Percentiles rank a stretch among this genome's conserved stretches.
These are phyloP conservation scores for Kluyveromyces nonfermentans DNA, from an alignment of 805 yeast species.

Conservation along the genomic window DNA sequence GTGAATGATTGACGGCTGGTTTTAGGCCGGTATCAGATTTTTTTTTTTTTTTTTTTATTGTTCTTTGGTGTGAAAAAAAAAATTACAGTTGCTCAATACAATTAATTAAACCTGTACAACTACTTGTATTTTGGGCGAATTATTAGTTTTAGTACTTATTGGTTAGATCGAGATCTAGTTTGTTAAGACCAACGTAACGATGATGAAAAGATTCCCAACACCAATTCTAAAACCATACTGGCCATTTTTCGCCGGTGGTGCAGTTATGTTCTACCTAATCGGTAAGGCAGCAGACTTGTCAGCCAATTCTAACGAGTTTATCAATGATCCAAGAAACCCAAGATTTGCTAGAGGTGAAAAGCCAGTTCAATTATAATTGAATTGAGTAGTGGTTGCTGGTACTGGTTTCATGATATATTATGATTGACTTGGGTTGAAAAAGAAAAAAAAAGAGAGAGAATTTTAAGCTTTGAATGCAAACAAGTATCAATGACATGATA, in stretches of 20 bases:
- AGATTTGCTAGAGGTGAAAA: slow-evolving; percentile 60
- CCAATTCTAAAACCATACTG: slow-evolving; percentile 58
- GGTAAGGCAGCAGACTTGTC: slow-evolving; percentile 61
- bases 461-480: not conserved
- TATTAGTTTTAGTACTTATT: too few species aligned
- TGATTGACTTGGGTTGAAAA: not conserved
- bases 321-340: slow-evolving; percentile 95
- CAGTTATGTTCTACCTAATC: slow-evolving; percentile 58
- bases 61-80: not conserved
- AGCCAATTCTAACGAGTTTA: slow-evolving; percentile 67
- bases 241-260: slow-evolving; percentile 87
- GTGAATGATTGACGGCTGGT: too few species aligned
- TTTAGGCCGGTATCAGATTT: too few species aligned
- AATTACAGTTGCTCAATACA: too few species aligned
- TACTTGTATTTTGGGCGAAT: not conserved
- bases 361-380: slow-evolving; percentile 28
- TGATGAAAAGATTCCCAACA: slow-evolving; percentile 36
- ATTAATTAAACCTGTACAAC: not conserved
- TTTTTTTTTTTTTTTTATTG: too few species aligned
- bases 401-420: slow-evolving; percentile 1
- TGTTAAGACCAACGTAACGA: slow-evolving; percentile 2
- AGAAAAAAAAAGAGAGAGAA: not conserved
- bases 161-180: not conserved
- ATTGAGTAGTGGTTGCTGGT: not conserved
- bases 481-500: not conserved